A percentile compares a stretch with the other conserved stretches of the same genome.
phyloP scores from a whole-genome alignment of 2,329 filamentous ascomycete genomes.

The Arthrobotrys sinensis region DNA sequence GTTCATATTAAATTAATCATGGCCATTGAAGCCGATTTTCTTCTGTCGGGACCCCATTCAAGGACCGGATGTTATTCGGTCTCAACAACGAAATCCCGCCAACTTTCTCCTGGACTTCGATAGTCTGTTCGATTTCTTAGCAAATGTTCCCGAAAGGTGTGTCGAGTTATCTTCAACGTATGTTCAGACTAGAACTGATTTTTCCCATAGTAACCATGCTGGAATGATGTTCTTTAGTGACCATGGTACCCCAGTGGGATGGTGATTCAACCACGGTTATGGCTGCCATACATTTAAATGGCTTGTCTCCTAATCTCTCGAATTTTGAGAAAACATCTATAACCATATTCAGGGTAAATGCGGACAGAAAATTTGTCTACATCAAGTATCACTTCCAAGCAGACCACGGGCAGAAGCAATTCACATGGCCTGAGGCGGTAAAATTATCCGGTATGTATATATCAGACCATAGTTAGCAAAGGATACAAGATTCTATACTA shows the following conservation, averaged over 20 bases:
- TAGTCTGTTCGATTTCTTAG: constrained; percentile 71
- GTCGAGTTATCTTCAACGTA: background rate
- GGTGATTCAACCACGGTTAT: constrained; percentile 69
- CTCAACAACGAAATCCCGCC: constrained; percentile 69
- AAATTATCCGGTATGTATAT: constrained; percentile 66
- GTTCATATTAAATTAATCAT: constrained; percentile 4
- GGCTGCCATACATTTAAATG: constrained; percentile 71
- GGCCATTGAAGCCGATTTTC: constrained; percentile 68
- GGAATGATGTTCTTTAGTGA: constrained; percentile 72
- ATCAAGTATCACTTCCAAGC: constrained; percentile 72
- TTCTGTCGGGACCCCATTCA: constrained; percentile 71
- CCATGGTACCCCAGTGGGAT: constrained; percentile 70
- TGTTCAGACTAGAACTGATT: constrained; percentile 5
- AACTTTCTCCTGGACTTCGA: constrained; percentile 72
- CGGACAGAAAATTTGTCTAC: constrained; percentile 71
- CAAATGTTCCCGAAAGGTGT: constrained; percentile 69
- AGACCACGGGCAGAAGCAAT: constrained; percentile 70
- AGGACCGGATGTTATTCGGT: constrained; percentile 70
- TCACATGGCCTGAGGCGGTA: constrained; percentile 69
- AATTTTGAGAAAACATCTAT: constrained; percentile 52
- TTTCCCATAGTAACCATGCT: constrained; percentile 68
- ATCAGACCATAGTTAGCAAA: background rate
- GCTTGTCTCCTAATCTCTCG: constrained; percentile 59
- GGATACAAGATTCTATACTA: background rate
- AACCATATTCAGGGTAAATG: constrained; percentile 67